These are phyloP conservation scores for Triticum aestivum DNA, from an alignment of 176 grass and related monocot genomes.

Conservation along the genomic window IWGSC_CS_RefSeq_v2.1 NC_057803.1:685903238-685903737, in stretches of 20 bases:
- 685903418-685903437: slow-evolving; percentile 98
- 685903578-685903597: slow-evolving; percentile 74
- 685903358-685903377: neutral
- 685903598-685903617: slow-evolving; percentile 92
- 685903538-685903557: slow-evolving; percentile 33
- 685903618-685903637: slow-evolving; percentile 92
- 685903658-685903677: slow-evolving; percentile 75
- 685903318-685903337: neutral
- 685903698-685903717: slow-evolving; percentile 25
- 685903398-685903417: slow-evolving; percentile 31
- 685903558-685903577: slow-evolving; percentile 54
- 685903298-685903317: neutral
- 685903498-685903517: slow-evolving; percentile 77
- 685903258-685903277: neutral
- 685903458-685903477: slow-evolving; percentile 90
- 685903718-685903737: neutral
- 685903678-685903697: slow-evolving; percentile 92
- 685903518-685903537: slow-evolving; percentile 21
- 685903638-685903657: slow-evolving; percentile 91
- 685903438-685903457: slow-evolving; percentile 89
- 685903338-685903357: neutral
- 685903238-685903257: neutral
- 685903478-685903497: slow-evolving; percentile 97
- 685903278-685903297: neutral
- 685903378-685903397: slow-evolving; percentile 8